Base-by-base conservation (phyloP, 306 rosid genomes). In the Vigna angularis region DNA sequence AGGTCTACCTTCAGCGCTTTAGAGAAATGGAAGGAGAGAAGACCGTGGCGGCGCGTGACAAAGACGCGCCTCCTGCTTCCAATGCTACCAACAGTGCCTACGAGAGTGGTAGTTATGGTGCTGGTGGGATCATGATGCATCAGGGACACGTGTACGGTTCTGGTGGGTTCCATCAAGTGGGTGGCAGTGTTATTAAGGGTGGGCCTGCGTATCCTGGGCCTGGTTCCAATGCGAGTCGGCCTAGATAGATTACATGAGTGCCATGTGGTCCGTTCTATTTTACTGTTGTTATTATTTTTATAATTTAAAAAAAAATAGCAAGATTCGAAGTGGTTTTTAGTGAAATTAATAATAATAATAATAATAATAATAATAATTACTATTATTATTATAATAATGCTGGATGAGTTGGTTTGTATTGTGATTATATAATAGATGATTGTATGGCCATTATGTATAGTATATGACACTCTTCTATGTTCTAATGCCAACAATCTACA, bases 21-120 rank as follows among this genome's bases (percentile, higher is more conserved):
- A 78, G 98, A 44, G 98, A 93, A 68, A 88, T 86, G 86, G 98
- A 93, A 18, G 97, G 97, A 2, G 98, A 93, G 85, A 93, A 88
- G 87, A 90, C 59, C 34, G 82, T 87, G 82, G 86, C 55, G 51
- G 92, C 88, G 84, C 97, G 97, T 84, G 98, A 93, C 9, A 93
- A 89, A 0, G 82, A 68, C 78, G 70, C 65, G 49, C 56, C 59
- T 30, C 18, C 59, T 13, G 18, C 20, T 52, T 2, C n/a, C 18
- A 49, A 42, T 79, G 77, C 70, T 2, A 66, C 17, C 20, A 80
- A 73, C 62, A 66, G 70, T 80, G n/a, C 47, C 3, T 80, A 18
- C 66, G 84, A 80, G 69, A 22, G 79, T 80, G 75, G 45, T 65
- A 53, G 83, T 79, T 72, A 79, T 12, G 82, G 57, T 63, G 74